Base-by-base conservation (phyloP, 306 rosid species). In the Dryas drummondii region DNA sequence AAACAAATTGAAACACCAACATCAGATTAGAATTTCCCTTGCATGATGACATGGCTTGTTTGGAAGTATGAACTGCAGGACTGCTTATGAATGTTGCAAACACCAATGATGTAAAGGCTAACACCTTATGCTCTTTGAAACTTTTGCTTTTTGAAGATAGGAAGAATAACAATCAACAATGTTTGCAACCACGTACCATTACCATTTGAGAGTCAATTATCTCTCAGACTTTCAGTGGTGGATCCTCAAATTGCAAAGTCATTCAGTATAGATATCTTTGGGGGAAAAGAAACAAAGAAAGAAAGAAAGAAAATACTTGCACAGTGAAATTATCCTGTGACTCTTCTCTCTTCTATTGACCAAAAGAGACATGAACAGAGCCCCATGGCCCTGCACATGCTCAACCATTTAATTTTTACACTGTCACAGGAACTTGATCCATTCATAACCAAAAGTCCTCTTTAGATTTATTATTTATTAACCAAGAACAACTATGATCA, bases 401-500 rank as follows among this genome's bases (percentile, higher is more conserved):
- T 53, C 7, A n/a, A 2, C 5, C 2, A 17, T 52, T 17, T 40
- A 47, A 71, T n/a, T 10, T 69, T 22, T 22, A 22, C 59, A 11
- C 52, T 22, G 4, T 46, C 71, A 46, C 54, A 46, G 56, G 10
- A 48, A 47, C 37, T 5, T 22, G 14, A 66, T n/a, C 9, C 16
- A 7, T 19, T 12, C 0, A 32, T 13, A 42, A 41, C 46, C 26
- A 0, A 22, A 46, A 4, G 7, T 16, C 54, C 22, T 17, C 45
- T 64, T 72, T 74, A 56, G 4, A 46, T n/a, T n/a, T 8, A 48
- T 72, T 46, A 10, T 42, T 16, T 17, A 59, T 17, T 12, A 11
- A 26, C 57, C 49, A n/a, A 13, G 40, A 22, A 72, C 37, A 72
- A 72, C 40, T 45, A 66, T 41, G 11, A 73, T 50, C 69, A 63